Evolutionary conservation across 768 basidiomycete species (phyloP).

Genomic region (Hypholoma sublateritium): DNA sequence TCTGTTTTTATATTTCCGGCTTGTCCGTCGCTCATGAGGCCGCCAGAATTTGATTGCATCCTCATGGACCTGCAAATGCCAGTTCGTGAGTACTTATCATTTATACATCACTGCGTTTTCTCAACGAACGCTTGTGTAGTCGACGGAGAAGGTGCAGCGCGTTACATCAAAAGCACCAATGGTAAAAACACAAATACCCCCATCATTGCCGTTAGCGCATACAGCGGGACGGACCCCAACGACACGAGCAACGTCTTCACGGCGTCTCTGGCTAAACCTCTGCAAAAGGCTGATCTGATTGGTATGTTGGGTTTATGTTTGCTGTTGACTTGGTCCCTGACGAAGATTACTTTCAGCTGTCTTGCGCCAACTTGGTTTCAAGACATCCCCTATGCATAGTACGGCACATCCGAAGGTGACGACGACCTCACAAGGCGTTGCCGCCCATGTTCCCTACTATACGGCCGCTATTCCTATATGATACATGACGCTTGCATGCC

Average conservation of each 20-base stretch:
- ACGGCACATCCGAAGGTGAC: conserved; percentile 48
- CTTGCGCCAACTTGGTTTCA: conserved; percentile 90
- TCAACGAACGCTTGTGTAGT: conserved; percentile 41
- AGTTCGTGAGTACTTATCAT: conserved; percentile 59
- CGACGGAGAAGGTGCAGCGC: conserved; percentile 94
- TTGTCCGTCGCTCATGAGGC: conserved; percentile 19
- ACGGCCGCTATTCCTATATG: conserved; percentile 31
- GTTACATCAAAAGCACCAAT: conserved; percentile 96
- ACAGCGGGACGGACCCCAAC: conserved; percentile 67
- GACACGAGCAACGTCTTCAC: conserved; percentile 72
- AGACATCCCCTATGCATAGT: conserved; percentile 70
- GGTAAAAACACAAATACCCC: conserved; percentile 94
- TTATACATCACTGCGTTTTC: not conserved
- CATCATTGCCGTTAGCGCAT: conserved; percentile 89
- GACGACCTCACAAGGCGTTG: conserved; percentile 37
- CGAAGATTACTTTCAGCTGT: conserved; percentile 34
- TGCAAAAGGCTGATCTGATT: conserved; percentile 85
- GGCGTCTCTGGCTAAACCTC: conserved; percentile 83
- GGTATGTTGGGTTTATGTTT: conserved; percentile 31
- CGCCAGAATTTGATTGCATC: conserved; percentile 89
- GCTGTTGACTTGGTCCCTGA: not conserved
- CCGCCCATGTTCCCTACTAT: not conserved
- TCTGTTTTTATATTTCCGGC: conserved; percentile 19
- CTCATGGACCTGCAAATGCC: conserved; percentile 97
- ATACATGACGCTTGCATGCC: conserved; percentile 22